phyloP scores from a whole-genome alignment of 1,284 basidiomycete species.

The Anthracocystis walkeri region DNA sequence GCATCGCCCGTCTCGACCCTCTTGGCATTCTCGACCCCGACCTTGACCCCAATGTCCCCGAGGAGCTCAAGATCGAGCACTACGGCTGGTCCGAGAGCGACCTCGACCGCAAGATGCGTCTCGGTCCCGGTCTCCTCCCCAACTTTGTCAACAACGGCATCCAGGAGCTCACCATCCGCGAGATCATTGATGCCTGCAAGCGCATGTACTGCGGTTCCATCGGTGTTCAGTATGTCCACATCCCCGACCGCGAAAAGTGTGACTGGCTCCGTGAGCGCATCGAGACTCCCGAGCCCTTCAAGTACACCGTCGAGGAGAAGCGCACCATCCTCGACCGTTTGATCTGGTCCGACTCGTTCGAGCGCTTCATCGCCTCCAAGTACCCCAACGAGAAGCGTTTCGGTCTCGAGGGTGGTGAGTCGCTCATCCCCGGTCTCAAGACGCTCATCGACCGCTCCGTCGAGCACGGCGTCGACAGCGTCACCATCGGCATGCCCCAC shows the following conservation, averaged over 20 bases:
- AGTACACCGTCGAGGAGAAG: conserved; percentile 97
- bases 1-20: conserved; percentile 93
- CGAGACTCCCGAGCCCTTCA: conserved; percentile 97
- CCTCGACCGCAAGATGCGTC: conserved; percentile 90
- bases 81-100: conserved; percentile 96
- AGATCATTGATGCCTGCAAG: conserved; percentile 91
- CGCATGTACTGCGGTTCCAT: conserved; percentile 95
- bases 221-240: conserved; percentile 97
- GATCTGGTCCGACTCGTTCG: conserved; percentile 99
- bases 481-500: conserved; percentile 99
- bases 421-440: conserved; percentile 99
- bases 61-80: conserved; percentile 67
- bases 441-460: conserved; percentile 97
- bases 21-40: conserved; percentile 92
- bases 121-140: conserved; percentile 95
- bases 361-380: conserved; percentile 98
- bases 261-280: conserved; percentile 99
- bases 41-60: conserved; percentile 71
- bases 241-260: conserved; percentile 97
- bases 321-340: conserved; percentile 98
- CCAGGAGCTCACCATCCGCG: conserved; percentile 87
- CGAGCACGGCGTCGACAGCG: conserved; percentile 92
- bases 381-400: conserved; percentile 99
- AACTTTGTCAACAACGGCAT: conserved; percentile 87
- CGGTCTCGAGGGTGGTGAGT: conserved; percentile 97